Percentiles rank a stretch among this genome's conserved stretches.
Evolutionary conservation across 2,329 filamentous ascomycete species (phyloP).

Genomic region (Fusarium kyushuense): DNA sequence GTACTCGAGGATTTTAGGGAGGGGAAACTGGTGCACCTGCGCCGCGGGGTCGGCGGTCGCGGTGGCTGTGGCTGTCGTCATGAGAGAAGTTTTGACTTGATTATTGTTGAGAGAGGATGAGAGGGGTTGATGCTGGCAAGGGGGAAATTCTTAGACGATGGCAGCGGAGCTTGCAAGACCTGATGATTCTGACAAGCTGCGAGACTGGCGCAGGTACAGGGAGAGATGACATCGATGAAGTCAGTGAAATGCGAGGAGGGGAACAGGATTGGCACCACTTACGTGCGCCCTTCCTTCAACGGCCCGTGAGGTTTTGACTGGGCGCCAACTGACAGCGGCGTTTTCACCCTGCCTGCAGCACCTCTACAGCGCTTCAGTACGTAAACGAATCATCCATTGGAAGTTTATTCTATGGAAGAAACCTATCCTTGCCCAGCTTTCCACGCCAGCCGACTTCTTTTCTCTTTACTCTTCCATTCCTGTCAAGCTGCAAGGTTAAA

Average conservation of each 20-base stretch:
- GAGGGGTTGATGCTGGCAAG: conserved; percentile 4
- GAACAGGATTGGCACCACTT: conserved; percentile 40
- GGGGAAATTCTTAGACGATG: conserved; percentile 16
- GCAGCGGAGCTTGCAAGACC: conserved; percentile 21
- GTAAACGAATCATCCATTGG: conserved; percentile 31
- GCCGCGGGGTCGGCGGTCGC: conserved; percentile 35
- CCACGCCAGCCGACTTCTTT: conserved; percentile 13
- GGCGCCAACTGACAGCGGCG: conserved; percentile 34
- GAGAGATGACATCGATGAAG: conserved; percentile 41
- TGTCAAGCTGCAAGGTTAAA: background rate
- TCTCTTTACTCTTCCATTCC: conserved; percentile 11
- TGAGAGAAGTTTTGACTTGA: background rate
- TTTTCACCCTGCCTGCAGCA: conserved; percentile 14
- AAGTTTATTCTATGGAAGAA: conserved; percentile 20
- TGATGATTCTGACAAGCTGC: conserved; percentile 39
- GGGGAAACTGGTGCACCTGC: conserved; percentile 57
- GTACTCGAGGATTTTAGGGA: conserved; percentile 74
- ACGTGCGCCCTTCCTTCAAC: conserved; percentile 27
- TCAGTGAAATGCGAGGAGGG: conserved; percentile 24
- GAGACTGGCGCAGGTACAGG: conserved; percentile 43
- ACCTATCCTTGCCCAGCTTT: conserved; percentile 3
- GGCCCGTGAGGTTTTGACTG: conserved; percentile 40
- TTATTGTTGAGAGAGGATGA: conserved; percentile 18
- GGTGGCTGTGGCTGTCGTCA: conserved; percentile 35
- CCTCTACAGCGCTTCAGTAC: background rate